These are phyloP conservation scores for Mycena metata DNA, from an alignment of 768 basidiomycete genomes.

Conservation along the genomic window DNA sequence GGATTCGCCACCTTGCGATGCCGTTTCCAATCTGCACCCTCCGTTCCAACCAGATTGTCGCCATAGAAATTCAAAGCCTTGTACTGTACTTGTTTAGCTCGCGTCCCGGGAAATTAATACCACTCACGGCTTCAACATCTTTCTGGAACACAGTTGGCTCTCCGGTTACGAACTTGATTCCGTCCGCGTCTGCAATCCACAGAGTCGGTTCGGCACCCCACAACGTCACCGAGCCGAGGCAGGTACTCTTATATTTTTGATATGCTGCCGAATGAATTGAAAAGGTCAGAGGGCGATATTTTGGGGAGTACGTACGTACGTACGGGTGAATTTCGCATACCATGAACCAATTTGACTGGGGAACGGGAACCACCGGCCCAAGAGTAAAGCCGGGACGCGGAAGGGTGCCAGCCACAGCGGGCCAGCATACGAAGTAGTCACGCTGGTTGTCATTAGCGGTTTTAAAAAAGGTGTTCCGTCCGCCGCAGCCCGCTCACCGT, in stretches of 20 bases:
- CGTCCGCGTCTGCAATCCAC: slow-evolving; percentile 61
- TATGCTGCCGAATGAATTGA: slow-evolving; percentile 47
- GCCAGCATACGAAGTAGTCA: slow-evolving; percentile 5
- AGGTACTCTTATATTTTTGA: slow-evolving; percentile 54
- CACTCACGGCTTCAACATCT: slow-evolving; percentile 52
- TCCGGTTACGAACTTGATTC: slow-evolving; percentile 51
- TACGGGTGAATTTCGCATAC: slow-evolving; percentile 53
- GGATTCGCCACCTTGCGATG: slow-evolving; percentile 61
- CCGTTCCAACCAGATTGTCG: slow-evolving; percentile 56
- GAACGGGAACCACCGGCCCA: slow-evolving; percentile 52
- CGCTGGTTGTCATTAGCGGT: background rate
- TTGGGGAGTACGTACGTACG: slow-evolving; percentile 30
- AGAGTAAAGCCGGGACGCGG: slow-evolving; percentile 40
- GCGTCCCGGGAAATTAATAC: background rate
- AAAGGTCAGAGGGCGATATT: background rate
- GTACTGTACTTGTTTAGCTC: background rate
- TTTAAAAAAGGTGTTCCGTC: no score
- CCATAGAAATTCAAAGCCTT: slow-evolving; percentile 22
- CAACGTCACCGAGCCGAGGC: slow-evolving; percentile 52
- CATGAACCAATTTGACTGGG: slow-evolving; percentile 51
- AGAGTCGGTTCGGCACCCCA: slow-evolving; percentile 47
- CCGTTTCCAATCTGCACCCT: slow-evolving; percentile 61
- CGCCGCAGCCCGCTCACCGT: background rate
- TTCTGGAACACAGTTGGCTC: slow-evolving; percentile 56
- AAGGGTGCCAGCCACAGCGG: slow-evolving; percentile 54